Base-by-base conservation (phyloP, 2,329 filamentous ascomycete species). In the Pyrenophora graminea region DNA sequence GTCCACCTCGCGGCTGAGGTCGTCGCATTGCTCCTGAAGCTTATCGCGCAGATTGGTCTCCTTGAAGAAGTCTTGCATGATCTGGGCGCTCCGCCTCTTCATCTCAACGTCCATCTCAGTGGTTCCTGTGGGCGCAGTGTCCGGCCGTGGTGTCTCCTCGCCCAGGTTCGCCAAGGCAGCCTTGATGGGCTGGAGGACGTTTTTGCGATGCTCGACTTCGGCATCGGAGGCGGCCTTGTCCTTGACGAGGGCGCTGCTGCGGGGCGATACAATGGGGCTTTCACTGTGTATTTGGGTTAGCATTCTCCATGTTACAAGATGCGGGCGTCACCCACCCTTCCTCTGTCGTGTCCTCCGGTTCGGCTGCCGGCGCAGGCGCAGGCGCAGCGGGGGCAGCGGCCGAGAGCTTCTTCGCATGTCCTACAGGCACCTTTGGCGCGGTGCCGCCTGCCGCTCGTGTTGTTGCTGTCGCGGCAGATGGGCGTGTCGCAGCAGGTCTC, bases 41-140 rank as follows among this genome's bases (percentile, higher is more conserved):
- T 67, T 56, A 43, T 73, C 70, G 44, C 70, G 65, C n/a, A 66
- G 39, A 27, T 56, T 71, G 2, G 70, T 73, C 58, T 73, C 70
- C 53, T 70, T 71, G 63, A 73, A 69, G 55, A 73, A 73, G 54
- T 73, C 69, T 21, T 72, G 69, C 70, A 73, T 72, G 37, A 72
- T 67, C 53, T 70, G 63, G 6, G 64, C 63, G 54, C 66, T 71
- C 41, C 63, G 64, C 17, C 68, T 50, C 51, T 66, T 68, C 39
- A 58, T 66, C 41, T 73, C 70, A 12, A 64, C 44, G 19, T 72
- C 67, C 45, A 61, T 53, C 39, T 71, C 69, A 12, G 59, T 64
- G 17, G 66, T 52, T 31, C 65, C 66, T 37, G 57, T 66, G 30
- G 70, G 70, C 7, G 69, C 68, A 10, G 69, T 72, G 43, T 68